phyloP scores from a whole-genome alignment of 108 stramenopile species.

The Nitzschia putrida region DNA sequence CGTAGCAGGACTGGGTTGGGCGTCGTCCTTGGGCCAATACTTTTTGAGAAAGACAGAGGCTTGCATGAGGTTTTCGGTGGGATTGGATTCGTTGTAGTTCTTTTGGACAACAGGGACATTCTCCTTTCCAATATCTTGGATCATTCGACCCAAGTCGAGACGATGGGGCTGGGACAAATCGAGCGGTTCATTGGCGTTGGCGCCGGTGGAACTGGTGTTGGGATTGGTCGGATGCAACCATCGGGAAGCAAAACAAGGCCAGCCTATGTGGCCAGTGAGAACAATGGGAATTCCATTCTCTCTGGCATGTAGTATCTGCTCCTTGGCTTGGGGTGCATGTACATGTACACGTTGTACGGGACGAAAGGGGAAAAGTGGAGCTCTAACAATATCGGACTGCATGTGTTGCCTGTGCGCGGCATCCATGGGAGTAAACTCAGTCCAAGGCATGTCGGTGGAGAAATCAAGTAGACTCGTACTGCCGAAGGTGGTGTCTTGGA shows the following conservation, averaged over 20 bases:
- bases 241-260: conserved; percentile 72
- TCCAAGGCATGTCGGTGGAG: too few relatives aligned
- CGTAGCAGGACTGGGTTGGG: background rate
- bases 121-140: conserved; percentile 70
- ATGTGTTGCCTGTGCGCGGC: too few relatives aligned
- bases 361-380: conserved; percentile 32
- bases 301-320: conserved; percentile 60
- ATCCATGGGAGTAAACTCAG: too few relatives aligned
- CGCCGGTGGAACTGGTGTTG: too few relatives aligned
- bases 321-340: conserved; percentile 39
- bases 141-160: conserved; percentile 59
- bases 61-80: conserved; percentile 53
- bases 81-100: conserved; percentile 70
- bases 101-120: conserved; percentile 68
- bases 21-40: conserved; percentile 52
- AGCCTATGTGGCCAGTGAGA: conserved; percentile 68
- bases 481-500: too few relatives aligned
- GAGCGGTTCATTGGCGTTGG: conserved; percentile 9
- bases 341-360: conserved; percentile 65
- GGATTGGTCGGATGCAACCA: conserved; percentile 46
- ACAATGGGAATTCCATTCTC: conserved; percentile 69
- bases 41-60: conserved; percentile 64
- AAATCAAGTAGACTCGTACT: too few relatives aligned
- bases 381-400: too few relatives aligned
- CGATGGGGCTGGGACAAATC: conserved; percentile 36